phyloP scores from a whole-genome alignment of 768 basidiomycete species.

The Collybia mongolica region DNA sequence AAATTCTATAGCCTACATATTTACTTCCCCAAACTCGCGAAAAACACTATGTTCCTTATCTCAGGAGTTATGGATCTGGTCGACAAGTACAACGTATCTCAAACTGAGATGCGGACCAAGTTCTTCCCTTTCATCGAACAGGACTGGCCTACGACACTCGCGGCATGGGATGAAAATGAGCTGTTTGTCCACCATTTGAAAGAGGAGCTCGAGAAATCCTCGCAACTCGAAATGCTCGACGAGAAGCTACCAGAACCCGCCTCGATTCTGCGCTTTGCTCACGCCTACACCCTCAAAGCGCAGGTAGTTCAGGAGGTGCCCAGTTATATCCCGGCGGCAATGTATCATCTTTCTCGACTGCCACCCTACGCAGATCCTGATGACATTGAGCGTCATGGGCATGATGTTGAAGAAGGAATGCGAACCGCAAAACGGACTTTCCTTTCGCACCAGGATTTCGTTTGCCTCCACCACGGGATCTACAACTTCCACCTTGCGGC shows the following conservation, averaged over 20 bases:
- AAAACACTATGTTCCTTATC: conserved; percentile 6
- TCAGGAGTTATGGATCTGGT: conserved; percentile 7
- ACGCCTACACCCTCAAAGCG: conserved; percentile 4
- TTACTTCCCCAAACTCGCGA: conserved; percentile 2
- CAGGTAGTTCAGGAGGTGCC: conserved; percentile 1
- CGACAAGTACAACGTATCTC: conserved; percentile 8
- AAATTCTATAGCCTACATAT: conserved; percentile 3
- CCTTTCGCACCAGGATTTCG: conserved; percentile 8
- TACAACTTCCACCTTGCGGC: conserved; percentile 2
- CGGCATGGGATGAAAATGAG: conserved; percentile 10
- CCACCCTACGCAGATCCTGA: conserved; percentile 8
- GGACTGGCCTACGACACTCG: conserved; percentile 8
- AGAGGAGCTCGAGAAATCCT: conserved; percentile 1
- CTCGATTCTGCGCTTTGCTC: conserved; percentile 7
- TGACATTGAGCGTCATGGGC: not conserved
- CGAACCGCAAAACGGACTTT: conserved; percentile 7
- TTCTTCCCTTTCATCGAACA: conserved; percentile 5
- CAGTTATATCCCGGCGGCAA: conserved; percentile 9
- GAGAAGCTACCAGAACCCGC: conserved; percentile 9
- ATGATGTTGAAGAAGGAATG: conserved; percentile 2
- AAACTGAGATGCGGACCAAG: not conserved
- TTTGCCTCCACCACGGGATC: conserved; percentile 6
- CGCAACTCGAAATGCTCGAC: conserved; percentile 1
- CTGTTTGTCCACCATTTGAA: not conserved
- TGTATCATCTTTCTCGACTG: conserved; percentile 13